Evolutionary conservation across 768 basidiomycete genomes (phyloP), one percentile per base, ranked within the genome.

Genomic region (Gloeostereum incarnatum): DNA sequence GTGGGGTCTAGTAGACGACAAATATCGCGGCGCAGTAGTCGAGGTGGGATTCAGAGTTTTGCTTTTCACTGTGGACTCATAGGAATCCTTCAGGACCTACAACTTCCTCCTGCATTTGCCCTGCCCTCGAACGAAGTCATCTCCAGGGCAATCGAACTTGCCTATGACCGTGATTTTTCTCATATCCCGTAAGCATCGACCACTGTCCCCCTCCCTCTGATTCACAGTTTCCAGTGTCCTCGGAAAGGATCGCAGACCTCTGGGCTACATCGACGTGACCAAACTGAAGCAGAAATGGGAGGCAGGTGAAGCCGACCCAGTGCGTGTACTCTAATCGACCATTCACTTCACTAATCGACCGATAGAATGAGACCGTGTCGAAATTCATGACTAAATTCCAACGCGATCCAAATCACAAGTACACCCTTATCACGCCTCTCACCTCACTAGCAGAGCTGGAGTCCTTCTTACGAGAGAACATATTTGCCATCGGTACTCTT

Each of bases 151-250:
- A 75, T 94, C 20, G 88, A 89, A 48, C 71, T 84, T 18, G 92
- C 91, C 0, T 94, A 92, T 49, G 92, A 96, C 47, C 78, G 90
- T 23, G 92, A 96, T 54, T 96, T 93, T 60, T 90, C 90, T 13
- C 81, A 93, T 49, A 81, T 94, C 44, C 92, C 92, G 92, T 93
- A 37, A 33, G 62, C 35, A 29, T 11, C 24, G 4, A 21, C 33
- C 5, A 40, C n/a, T n/a, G n/a, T n/a, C n/a, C n/a, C n/a, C n/a
- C 33, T 27, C 29, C 39, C 31, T 25, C 11, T 25, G 29, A 14
- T 33, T 9, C 9, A 27, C n/a, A 22, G 7, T 30, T 35, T 29
- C 6, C 46, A 94, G 90, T 2, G 84, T 94, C 0, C 68, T 96
- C 20, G 79, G 84, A 49, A 67, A 65, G 38, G 65, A 72, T 20